Conservation (phyloP, 1,139 yeast genomes). For the Taphrina populina region DNA sequence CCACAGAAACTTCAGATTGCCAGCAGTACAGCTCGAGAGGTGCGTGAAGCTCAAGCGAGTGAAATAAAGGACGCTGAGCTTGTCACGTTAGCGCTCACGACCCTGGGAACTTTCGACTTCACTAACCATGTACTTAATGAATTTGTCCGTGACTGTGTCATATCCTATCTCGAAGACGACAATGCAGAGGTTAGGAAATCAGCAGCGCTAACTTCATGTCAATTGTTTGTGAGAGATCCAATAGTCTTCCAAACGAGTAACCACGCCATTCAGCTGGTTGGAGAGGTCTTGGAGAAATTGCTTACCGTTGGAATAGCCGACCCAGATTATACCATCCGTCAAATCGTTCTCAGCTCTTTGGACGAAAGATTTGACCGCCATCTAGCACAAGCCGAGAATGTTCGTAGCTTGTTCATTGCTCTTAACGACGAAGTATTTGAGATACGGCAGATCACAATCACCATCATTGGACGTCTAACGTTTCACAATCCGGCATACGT, state of each 20-base stretch:
- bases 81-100: constrained; percentile 65
- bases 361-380: constrained; percentile 84
- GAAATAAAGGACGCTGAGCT: constrained; percentile 54
- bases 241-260: constrained; percentile 83
- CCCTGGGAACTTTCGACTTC: constrained; percentile 73
- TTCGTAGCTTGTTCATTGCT: constrained; percentile 78
- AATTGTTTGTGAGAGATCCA: constrained; percentile 75
- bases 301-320: constrained; percentile 88
- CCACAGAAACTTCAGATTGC: constrained; percentile 69
- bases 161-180: constrained; percentile 76
- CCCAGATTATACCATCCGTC: constrained; percentile 76
- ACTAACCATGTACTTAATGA: constrained; percentile 71
- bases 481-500: constrained; percentile 91
- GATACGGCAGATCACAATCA: constrained; percentile 76
- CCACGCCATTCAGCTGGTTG: constrained; percentile 77
- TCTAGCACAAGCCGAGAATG: constrained; percentile 88
- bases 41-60: constrained; percentile 62
- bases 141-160: constrained; percentile 78
- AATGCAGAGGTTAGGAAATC: constrained; percentile 76
- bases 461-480: constrained; percentile 78
- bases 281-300: constrained; percentile 77
- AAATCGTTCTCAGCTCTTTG: constrained; percentile 71
- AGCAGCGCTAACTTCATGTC: constrained; percentile 82
- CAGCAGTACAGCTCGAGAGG: constrained; percentile 64
- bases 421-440: constrained; percentile 86